phyloP scores from a whole-genome alignment of 495 filamentous ascomycete species.

The Lasiosphaeriaceae sp. region DNA sequence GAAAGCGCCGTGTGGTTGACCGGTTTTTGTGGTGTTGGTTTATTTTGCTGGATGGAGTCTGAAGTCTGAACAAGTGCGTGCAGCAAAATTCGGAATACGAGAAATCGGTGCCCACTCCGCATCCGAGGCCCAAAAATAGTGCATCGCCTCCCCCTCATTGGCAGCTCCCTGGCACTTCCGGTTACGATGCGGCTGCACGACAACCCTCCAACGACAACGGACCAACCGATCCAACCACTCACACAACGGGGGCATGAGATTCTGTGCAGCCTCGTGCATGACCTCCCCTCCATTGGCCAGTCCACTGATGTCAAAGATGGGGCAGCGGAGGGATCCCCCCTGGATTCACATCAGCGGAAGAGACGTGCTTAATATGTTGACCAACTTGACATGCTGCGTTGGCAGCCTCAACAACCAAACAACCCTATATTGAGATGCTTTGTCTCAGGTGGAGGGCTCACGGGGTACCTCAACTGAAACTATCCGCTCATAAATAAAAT shows the following conservation, averaged over 20 bases:
- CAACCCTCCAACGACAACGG: too few relatives aligned
- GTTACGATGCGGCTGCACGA: constrained; percentile 1
- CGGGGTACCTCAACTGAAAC: too few relatives aligned
- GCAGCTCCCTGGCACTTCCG: not conserved
- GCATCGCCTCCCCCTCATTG: constrained; percentile 10
- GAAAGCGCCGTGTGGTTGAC: too few relatives aligned
- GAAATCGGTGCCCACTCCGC: not conserved
- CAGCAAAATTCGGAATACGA: constrained; percentile 3
- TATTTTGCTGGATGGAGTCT: too few relatives aligned
- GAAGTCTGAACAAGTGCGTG: not conserved
- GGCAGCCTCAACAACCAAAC: not conserved
- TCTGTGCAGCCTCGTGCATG: not conserved
- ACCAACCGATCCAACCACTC: not conserved
- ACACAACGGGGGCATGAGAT: not conserved
- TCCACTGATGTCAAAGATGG: not conserved
- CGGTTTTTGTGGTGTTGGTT: too few relatives aligned
- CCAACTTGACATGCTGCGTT: not conserved
- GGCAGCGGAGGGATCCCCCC: too few relatives aligned
- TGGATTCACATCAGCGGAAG: not conserved
- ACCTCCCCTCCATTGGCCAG: not conserved
- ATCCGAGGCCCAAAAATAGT: constrained; percentile 5
- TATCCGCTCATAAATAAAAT: too few relatives aligned
- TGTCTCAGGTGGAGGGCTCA: too few relatives aligned
- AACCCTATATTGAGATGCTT: not conserved
- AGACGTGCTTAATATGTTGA: not conserved